A percentile compares a stretch with the other conserved stretches of the same genome.
phyloP scores from a whole-genome alignment of 805 yeast species.

The Hanseniaspora taiwanica region DNA sequence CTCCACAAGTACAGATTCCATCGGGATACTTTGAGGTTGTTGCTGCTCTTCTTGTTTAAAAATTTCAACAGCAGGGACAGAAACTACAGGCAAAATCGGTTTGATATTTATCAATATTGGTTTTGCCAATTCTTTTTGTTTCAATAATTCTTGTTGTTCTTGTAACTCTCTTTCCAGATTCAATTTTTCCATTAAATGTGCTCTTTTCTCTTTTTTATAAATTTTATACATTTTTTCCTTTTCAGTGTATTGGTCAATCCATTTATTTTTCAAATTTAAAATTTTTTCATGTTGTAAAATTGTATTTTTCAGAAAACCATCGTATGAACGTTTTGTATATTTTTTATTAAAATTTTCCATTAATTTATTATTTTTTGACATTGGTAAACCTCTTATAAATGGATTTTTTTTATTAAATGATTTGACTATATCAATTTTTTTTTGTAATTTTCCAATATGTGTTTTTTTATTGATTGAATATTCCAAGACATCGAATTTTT shows the following conservation, averaged over 20 bases:
- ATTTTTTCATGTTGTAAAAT: not conserved
- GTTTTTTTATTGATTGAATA: constrained; percentile 34
- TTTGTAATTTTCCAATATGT: constrained; percentile 21
- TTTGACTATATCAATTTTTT: too few species aligned
- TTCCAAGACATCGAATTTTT: constrained; percentile 39
- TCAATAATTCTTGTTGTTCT: not conserved
- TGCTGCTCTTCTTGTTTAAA: too few species aligned
- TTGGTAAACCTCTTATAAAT: constrained; percentile 9
- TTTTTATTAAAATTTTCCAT: constrained; percentile 6
- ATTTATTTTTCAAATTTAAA: constrained; percentile 6
- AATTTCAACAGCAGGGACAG: not conserved
- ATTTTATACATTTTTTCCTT: not conserved
- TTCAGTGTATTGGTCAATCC: not conserved
- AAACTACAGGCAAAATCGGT: not conserved
- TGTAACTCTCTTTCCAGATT: not conserved
- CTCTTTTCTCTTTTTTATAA: not conserved
- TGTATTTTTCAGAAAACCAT: constrained; percentile 7
- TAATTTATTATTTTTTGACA: constrained; percentile 4
- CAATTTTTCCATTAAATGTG: not conserved
- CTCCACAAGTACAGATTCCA: too few species aligned
- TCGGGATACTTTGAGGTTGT: too few species aligned
- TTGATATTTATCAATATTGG: constrained; percentile 6
- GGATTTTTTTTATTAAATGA: constrained; percentile 19
- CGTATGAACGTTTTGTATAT: constrained; percentile 7
- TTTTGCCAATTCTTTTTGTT: constrained; percentile 1